phyloP scores from a whole-genome alignment of 1,284 basidiomycete genomes.

The Ceratobasidium sp. region DNA sequence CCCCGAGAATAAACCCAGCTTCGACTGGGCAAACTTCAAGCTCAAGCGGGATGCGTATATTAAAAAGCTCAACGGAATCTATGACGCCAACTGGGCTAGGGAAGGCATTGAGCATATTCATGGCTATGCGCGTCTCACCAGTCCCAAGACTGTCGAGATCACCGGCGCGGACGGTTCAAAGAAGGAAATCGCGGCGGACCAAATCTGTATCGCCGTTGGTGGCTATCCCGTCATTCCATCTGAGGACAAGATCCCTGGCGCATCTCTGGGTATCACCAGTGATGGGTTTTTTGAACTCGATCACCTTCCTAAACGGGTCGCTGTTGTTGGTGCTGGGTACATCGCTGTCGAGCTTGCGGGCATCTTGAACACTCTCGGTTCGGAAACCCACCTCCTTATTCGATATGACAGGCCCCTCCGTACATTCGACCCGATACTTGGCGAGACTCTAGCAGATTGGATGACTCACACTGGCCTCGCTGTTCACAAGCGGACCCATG shows the following conservation, averaged over 20 bases:
- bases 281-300: slow-evolving; percentile 97
- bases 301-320: slow-evolving; percentile 91
- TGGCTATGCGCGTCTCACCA: slow-evolving; percentile 79
- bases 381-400: slow-evolving; percentile 92
- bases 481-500: slow-evolving; percentile 80
- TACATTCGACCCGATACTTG: slow-evolving; percentile 89
- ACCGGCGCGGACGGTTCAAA: slow-evolving; percentile 65
- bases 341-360: slow-evolving; percentile 96
- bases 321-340: slow-evolving; percentile 95
- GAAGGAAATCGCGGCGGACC: slow-evolving; percentile 75
- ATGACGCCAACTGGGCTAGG: slow-evolving; percentile 85
- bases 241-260: slow-evolving; percentile 86
- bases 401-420: slow-evolving; percentile 89
- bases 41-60: slow-evolving; percentile 97
- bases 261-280: slow-evolving; percentile 87
- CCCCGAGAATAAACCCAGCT: slow-evolving; percentile 63
- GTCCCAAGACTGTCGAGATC: slow-evolving; percentile 71
- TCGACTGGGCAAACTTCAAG: slow-evolving; percentile 93
- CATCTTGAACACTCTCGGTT: slow-evolving; percentile 84
- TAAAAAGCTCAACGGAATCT: slow-evolving; percentile 88
- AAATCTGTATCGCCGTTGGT: slow-evolving; percentile 86
- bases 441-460: slow-evolving; percentile 90
- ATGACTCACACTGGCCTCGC: slow-evolving; percentile 92
- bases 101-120: slow-evolving; percentile 90
- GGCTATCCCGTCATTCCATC: slow-evolving; percentile 83